Evolutionary conservation across 352 stramenopile species (phyloP).

Genomic region (Pythium graminicola): DNA sequence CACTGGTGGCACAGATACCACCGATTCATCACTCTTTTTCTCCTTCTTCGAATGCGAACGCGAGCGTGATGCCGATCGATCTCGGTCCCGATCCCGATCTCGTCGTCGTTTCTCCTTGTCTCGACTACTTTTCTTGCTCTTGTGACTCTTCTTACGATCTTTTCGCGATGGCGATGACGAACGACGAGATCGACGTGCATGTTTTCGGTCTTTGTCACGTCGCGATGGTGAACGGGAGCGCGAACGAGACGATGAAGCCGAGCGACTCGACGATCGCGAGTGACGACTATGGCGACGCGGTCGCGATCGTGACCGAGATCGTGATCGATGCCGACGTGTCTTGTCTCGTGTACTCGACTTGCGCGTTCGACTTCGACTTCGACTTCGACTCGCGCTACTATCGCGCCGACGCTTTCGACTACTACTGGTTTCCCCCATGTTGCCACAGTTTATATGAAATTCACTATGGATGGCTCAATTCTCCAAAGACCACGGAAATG

Average conservation of each 20-base stretch:
- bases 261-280: constrained; percentile 7
- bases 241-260: constrained; percentile 5
- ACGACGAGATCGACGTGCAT: constrained; percentile 17
- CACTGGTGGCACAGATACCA: background rate
- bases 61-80: constrained; percentile 24
- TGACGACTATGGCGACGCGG: constrained; percentile 1
- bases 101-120: constrained; percentile 9
- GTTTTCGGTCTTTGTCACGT: constrained; percentile 18
- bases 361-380: constrained; percentile 20
- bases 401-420: constrained; percentile 30
- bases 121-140: constrained; percentile 6
- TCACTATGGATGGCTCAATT: constrained; percentile 18
- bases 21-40: background rate
- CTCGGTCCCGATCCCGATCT: background rate
- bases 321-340: constrained; percentile 8
- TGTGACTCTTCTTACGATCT: constrained; percentile 17
- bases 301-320: constrained; percentile 9
- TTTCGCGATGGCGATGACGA: constrained; percentile 15
- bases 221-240: constrained; percentile 6
- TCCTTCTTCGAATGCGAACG: background rate
- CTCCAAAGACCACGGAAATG: background rate
- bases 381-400: constrained; percentile 23
- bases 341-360: constrained; percentile 10
- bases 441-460: constrained; percentile 2
- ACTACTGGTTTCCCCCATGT: constrained; percentile 25